phyloP scores from a whole-genome alignment of 1,284 basidiomycete species.

The Microbotryum saponariae region DNA sequence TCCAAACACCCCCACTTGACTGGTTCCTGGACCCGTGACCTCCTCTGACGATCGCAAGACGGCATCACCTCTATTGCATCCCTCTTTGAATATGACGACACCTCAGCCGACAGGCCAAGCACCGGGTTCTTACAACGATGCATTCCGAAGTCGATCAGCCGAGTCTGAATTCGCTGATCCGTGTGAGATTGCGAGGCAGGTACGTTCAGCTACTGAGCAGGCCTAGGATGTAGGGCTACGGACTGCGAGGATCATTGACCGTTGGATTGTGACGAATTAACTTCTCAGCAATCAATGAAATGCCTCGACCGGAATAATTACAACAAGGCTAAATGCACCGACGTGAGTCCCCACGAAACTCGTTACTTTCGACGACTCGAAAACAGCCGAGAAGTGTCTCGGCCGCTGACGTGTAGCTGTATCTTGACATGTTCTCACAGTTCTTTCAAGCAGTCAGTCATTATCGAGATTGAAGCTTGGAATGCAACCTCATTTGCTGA shows the following conservation, averaged over 20 bases:
- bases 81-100: background rate
- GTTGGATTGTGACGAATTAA: too few relatives aligned
- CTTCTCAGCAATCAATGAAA: constrained; percentile 24
- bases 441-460: constrained; percentile 28
- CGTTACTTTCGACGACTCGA: background rate
- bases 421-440: background rate
- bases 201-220: background rate
- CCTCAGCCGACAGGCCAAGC: constrained; percentile 5
- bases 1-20: too few relatives aligned
- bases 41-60: too few relatives aligned
- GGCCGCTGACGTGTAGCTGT: background rate
- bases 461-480: too few relatives aligned
- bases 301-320: constrained; percentile 24
- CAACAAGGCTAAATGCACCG: constrained; percentile 24
- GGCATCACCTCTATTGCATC: background rate
- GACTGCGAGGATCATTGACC: too few relatives aligned
- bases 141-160: constrained; percentile 11
- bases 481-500: too few relatives aligned
- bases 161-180: constrained; percentile 28
- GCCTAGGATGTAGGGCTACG: too few relatives aligned
- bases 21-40: too few relatives aligned
- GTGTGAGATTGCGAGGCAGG: constrained; percentile 18
- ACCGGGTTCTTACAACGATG: constrained; percentile 20
- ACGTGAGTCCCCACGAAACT: constrained; percentile 4
- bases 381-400: background rate